phyloP scores from a whole-genome alignment of 306 rosid species.

The Pueraria montana region DNA sequence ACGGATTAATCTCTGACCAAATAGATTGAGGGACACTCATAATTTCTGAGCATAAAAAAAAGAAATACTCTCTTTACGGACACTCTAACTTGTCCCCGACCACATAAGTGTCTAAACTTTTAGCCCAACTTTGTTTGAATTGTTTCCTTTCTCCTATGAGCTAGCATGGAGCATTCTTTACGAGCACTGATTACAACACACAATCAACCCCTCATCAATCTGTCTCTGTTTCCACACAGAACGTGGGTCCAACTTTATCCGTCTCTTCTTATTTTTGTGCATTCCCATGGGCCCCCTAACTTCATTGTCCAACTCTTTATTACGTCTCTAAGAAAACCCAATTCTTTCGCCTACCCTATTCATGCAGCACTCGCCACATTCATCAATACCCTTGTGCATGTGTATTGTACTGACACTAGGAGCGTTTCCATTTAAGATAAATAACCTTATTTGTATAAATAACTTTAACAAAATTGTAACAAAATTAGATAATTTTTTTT shows the following conservation, averaged over 20 bases:
- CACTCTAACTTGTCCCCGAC: slow-evolving; percentile 1
- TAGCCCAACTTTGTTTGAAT: neutral
- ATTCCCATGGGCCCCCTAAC: slow-evolving; percentile 43
- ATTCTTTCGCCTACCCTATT: neutral
- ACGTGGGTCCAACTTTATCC: slow-evolving; percentile 49
- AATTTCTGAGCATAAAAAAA: too few species aligned
- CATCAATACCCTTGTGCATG: slow-evolving; percentile 20
- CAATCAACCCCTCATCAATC: slow-evolving; percentile 41
- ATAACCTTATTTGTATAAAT: neutral
- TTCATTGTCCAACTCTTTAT: slow-evolving; percentile 39
- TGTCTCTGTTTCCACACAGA: slow-evolving; percentile 40
- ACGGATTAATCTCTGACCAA: too few species aligned
- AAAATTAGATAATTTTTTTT: neutral
- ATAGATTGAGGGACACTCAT: too few species aligned
- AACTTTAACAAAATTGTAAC: neutral
- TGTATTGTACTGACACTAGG: neutral
- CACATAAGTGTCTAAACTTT: slow-evolving; percentile 7
- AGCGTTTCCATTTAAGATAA: neutral
- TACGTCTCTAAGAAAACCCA: slow-evolving; percentile 21
- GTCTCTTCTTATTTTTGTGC: slow-evolving; percentile 30
- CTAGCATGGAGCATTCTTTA: neutral
- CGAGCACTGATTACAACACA: slow-evolving; percentile 49
- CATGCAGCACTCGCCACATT: slow-evolving; percentile 35
- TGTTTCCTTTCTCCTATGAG: neutral
- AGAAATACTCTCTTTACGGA: slow-evolving; percentile 5